Evolutionary conservation across 441 rosid species (phyloP).

Genomic region (Bruguiera hainesii): DNA sequence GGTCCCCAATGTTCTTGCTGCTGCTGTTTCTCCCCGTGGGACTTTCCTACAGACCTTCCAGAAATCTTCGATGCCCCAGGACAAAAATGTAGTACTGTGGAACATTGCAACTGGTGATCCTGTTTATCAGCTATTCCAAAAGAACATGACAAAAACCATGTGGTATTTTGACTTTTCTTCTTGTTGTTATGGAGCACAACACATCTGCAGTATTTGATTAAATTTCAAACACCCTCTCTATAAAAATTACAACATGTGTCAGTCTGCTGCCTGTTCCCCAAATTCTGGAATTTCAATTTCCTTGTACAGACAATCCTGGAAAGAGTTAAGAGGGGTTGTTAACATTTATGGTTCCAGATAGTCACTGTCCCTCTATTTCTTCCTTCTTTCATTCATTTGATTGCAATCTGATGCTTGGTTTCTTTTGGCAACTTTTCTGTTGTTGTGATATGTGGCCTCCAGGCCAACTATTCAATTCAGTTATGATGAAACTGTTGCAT

Average conservation of each 20-base stretch:
- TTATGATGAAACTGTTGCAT: conserved; percentile 77
- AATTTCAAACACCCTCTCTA: too few relatives aligned
- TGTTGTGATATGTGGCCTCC: conserved; percentile 24
- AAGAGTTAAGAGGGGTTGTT: background rate
- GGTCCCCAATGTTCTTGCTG: conserved; percentile 52
- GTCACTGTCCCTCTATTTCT: background rate
- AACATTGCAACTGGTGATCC: conserved; percentile 54
- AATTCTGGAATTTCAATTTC: background rate
- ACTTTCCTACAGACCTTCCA: conserved; percentile 86
- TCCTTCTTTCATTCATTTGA: background rate
- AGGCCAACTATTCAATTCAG: conserved; percentile 83
- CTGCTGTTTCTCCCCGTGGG: conserved; percentile 69
- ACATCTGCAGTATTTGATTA: too few relatives aligned
- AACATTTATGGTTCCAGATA: background rate
- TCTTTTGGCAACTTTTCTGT: conserved; percentile 10
- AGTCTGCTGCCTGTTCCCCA: background rate
- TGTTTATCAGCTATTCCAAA: conserved; percentile 64
- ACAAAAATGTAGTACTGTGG: conserved; percentile 78
- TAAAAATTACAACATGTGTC: too few relatives aligned
- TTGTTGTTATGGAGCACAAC: background rate
- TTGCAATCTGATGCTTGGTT: background rate
- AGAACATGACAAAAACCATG: conserved; percentile 68
- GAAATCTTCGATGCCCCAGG: conserved; percentile 69
- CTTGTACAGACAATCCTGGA: background rate
- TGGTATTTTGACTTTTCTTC: conserved; percentile 42